Evolutionary conservation across 352 stramenopile genomes (phyloP), one percentile per base, ranked within the genome.

Genomic region (Phytophthora ramorum): DNA sequence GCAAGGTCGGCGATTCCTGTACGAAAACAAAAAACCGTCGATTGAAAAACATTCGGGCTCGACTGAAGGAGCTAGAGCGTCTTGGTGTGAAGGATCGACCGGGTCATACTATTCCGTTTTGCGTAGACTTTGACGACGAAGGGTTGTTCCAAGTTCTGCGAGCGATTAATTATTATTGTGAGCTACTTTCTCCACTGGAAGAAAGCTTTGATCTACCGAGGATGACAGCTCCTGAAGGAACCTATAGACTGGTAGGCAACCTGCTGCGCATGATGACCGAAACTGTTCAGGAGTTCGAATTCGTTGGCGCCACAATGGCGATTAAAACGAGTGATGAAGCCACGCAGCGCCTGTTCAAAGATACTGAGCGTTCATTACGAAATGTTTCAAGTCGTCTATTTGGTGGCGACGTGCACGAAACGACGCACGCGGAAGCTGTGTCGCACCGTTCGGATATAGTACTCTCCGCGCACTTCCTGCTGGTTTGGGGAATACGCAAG

Each of bases 31-130:
- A 80, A 53, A 61, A 69, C 30, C 76, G 82, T 28, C 65, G 74
- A 56, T 75, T 92, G 28, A 87, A 83, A 50, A 93, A 93, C 45
- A 71, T 93, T 63, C 75, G 71, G 30, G 68, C 55, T 16, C 63
- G 81, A 4, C 65, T 88, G 17, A 75, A 75, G 51, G 72, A 75
- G 50, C 43, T 90, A 26, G 60, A 80, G 16, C 62, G 77, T 10
- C 35, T 85, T 41, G 32, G 47, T 20, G 17, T 66, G 8, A 53
- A 56, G 7, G 83, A 93, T 75, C 58, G 58, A 40, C 69, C 67
- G 14, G 85, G 82, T 14, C 86, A 90, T 48, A 69, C 82, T 32
- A 71, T 91, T 35, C 85, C 85, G 1, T 93, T 90, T 64, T 87
- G 69, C 37, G 54, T 85, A 9, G 81, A 90, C 57, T 90, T 91